Evolutionary conservation across 2,329 filamentous ascomycete genomes (phyloP), one percentile per base, ranked within the genome.

Genomic region (Penicillium sp.): DNA sequence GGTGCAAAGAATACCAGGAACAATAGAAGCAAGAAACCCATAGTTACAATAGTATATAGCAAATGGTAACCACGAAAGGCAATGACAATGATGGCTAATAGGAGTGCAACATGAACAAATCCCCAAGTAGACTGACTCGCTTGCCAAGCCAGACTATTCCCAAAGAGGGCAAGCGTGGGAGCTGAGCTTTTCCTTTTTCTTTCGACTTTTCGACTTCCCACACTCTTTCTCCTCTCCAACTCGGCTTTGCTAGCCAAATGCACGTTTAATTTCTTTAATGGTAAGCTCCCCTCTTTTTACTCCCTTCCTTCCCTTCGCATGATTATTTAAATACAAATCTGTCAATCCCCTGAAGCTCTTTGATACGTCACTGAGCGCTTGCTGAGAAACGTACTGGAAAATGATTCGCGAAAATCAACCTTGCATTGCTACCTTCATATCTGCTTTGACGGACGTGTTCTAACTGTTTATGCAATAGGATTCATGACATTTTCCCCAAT

Each of bases 331-430:
- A 78, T 78, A 75, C 75, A 75, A 85, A 90, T 91, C 88, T 91
- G 88, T 91, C 88, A 91, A 90, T 91, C 88, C 86, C 81, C 88
- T 89, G 87, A 90, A 78, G 77, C 77, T 77, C 72, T 55, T 66
- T 65, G 65, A 65, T 63, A 72, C 71, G 66, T 73, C 66, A 70
- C 66, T 65, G 71, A 72, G 71, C 68, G 71, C 58, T 62, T 59
- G 68, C 64, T 75, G 74, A 77, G 73, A 75, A 77, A 75, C 60
- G 73, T 76, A 76, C 70, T 65, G 51, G 67, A 63, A 64, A 71
- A 74, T 71, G 69, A 71, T 51, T 64, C 48, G 60, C 59, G 54
- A 58, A 46, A 51, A 51, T 36, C 9, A 36, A 47, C 24, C 47
- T 16, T 9, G 47, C 38, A 9, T 32, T 47, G n/a, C 22, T 48